A percentile compares a stretch with the other conserved stretches of the same genome.
phyloP scores from a whole-genome alignment of 2,329 filamentous ascomycete genomes.

The Huntiella omanensis region DNA sequence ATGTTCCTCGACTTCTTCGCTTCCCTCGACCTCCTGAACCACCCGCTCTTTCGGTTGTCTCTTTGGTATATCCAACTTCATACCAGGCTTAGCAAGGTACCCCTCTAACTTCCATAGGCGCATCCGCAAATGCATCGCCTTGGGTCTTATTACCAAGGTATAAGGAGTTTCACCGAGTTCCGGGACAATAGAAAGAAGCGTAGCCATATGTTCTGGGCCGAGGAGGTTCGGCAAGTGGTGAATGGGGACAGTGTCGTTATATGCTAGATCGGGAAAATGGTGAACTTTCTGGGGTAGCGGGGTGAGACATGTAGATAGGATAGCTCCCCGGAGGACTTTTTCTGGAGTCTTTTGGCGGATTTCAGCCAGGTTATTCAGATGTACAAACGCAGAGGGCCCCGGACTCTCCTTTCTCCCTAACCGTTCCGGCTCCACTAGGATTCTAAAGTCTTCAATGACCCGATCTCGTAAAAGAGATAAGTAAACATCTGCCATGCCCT shows the following conservation, averaged over 20 bases:
- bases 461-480: constrained; percentile 31
- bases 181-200: constrained; percentile 20
- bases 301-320: neutral
- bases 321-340: neutral
- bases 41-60: neutral
- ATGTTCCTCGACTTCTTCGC: neutral
- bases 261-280: constrained; percentile 6
- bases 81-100: constrained; percentile 20
- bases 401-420: constrained; percentile 7
- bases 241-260: constrained; percentile 25
- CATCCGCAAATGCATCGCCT: constrained; percentile 27
- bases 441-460: constrained; percentile 24
- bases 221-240: constrained; percentile 34
- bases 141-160: constrained; percentile 23
- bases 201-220: constrained; percentile 25
- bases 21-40: neutral
- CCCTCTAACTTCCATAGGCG: constrained; percentile 41
- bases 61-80: neutral
- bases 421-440: constrained; percentile 13
- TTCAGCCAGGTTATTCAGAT: constrained; percentile 16
- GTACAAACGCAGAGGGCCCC: constrained; percentile 3
- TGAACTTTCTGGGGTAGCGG: neutral
- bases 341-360: constrained; percentile 21
- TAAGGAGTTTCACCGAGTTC: constrained; percentile 22
- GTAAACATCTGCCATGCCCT: constrained; percentile 36